Evolutionary conservation across 2,329 filamentous ascomycete genomes (phyloP), one percentile per base, ranked within the genome.

Genomic region (Colletotrichum sp.): DNA sequence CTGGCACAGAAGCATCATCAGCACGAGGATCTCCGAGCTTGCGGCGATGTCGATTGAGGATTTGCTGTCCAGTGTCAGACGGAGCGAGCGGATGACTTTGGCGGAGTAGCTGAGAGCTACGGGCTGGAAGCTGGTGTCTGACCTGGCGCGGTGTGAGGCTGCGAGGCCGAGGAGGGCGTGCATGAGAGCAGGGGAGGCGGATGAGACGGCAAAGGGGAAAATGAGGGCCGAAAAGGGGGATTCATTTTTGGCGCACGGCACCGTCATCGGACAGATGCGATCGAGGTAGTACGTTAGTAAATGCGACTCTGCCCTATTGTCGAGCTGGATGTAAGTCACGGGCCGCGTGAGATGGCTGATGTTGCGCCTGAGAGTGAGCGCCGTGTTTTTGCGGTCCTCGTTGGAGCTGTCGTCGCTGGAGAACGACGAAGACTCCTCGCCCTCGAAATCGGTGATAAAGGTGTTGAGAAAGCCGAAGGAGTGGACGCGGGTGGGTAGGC

Each of bases 1-100:
- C 43, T 77, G 77, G 27, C 77, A 78, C 10, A 78, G 36, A 3
- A 78, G 66, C 77, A 78, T 78, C 32, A 75, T 77, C 30, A 78
- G 25, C 6, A 77, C 77, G 28, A 77, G 66, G 12, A 77, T 64
- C 56, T 78, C 77, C 7, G 76, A 71, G 70, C 56, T 75, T 22
- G 65, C 61, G 4, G 71, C 75, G 16, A 78, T 60, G 39, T 74
- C 71, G 13, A 72, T 56, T 34, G 68, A 34, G 8, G 71, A 62
- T 15, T 65, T 74, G 43, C 61, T 62, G 10, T 67, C 64, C 8
- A 78, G 64, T 4, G 68, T 62, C 1, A 77, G 8, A 39, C 77
- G 77, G 3, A 78, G 67, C 7, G 71, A 74, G 8, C 71, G 65
- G n/a, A 76, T 78, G 28, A 72, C 77, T 32, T 75, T 76, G 15